A percentile compares a stretch with the other conserved stretches of the same genome.
Conservation (phyloP, 2,329 filamentous ascomycete genomes). For the Teratosphaeria destructans region DNA sequence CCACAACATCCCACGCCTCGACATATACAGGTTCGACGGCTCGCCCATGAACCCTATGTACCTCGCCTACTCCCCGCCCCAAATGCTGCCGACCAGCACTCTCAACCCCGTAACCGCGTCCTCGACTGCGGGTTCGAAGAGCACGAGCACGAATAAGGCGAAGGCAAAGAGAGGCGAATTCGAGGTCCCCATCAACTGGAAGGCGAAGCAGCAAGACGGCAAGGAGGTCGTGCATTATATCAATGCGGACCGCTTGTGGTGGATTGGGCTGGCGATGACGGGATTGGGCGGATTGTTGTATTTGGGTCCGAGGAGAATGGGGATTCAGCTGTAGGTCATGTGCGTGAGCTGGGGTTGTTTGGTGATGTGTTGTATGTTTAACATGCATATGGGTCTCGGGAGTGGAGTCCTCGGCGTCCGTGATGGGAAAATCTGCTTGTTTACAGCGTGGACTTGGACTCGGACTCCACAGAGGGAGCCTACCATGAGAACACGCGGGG, state of each 20-base stretch:
- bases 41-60: constrained; percentile 58
- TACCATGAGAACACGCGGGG: neutral
- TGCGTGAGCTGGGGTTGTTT: neutral
- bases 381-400: neutral
- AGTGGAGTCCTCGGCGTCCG: neutral
- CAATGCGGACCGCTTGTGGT: constrained; percentile 39
- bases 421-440: neutral
- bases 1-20: constrained; percentile 51
- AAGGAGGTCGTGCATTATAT: constrained; percentile 26
- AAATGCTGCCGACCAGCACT: constrained; percentile 60
- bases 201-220: constrained; percentile 15
- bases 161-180: constrained; percentile 18
- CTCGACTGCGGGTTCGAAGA: constrained; percentile 23
- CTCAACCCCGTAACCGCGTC: constrained; percentile 45
- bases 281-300: constrained; percentile 39
- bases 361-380: neutral
- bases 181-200: constrained; percentile 32
- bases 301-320: constrained; percentile 29
- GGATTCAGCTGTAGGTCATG: constrained; percentile 12
- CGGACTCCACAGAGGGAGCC: neutral
- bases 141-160: constrained; percentile 9
- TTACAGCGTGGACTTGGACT: neutral
- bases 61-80: constrained; percentile 49
- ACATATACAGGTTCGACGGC: constrained; percentile 55
- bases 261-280: constrained; percentile 39